Evolutionary conservation across 1,284 basidiomycete genomes (phyloP), one percentile per base, ranked within the genome.

Genomic region (Cryptococcus neoformans): DNA sequence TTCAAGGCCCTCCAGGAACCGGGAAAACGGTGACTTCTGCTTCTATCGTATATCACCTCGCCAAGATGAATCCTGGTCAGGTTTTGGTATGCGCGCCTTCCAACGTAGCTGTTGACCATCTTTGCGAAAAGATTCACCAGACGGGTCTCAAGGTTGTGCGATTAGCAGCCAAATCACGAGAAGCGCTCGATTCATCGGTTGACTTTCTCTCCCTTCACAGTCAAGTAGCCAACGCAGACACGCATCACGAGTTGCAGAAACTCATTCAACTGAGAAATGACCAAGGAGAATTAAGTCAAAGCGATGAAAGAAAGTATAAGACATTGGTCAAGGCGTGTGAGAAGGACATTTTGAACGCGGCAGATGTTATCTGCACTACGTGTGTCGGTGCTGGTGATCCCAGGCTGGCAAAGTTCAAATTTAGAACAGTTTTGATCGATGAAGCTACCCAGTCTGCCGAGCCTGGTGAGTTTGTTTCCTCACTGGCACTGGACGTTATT

Each of bases 11-110:
- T 34, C 96, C 96, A 11, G 96, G 96, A 44, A 99, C 96, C 0
- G 96, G 96, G 46, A 99, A 99, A 81, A 99, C 96, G 0, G 96
- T 99, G 56, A 99, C 96, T 0, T 98, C 94, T n/a, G 96, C 96
- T 5, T 21, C 96, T 1, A 95, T 97, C 68, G 95, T 99, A 45
- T 93, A 99, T 75, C 96, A 99, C 76, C 87, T 99, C 7, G 92
- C 92, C 54, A 97, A 97, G 81, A 99, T 99, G 95, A 98, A 98
- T 71, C 93, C 93, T 0, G 96, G 96, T 38, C 96, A 98, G 78
- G 96, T 99, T 28, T 88, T 99, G 44, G 96, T 99, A 58, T 96
- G 94, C 75, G 96, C 96, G 1, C 96, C 96, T 0, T 99, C 96
- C 54, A 99, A 99, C 79, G 96, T 99, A 63, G 96, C 96, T 49